Conservation (phyloP, 768 basidiomycete genomes). For the Leucocoprinus leucothites region DNA sequence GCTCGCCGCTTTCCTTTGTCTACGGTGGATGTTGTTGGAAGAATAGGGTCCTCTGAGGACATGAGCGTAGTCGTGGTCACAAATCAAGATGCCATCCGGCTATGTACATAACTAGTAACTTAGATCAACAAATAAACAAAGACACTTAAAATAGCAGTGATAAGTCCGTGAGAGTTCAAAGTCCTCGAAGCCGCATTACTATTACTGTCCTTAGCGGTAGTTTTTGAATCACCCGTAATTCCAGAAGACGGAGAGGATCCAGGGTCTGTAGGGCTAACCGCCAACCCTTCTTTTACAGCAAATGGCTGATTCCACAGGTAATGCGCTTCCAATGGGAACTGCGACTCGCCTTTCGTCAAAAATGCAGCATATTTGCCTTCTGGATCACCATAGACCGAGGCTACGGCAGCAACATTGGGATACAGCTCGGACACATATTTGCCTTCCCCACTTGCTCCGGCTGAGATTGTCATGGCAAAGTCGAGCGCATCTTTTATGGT, state of each 20-base stretch:
- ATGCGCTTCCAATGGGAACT: constrained; percentile 41
- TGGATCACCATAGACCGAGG: constrained; percentile 57
- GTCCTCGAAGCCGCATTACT: neutral
- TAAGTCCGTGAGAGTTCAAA: constrained; percentile 2
- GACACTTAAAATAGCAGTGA: neutral
- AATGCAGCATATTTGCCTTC: constrained; percentile 51
- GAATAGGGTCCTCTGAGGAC: constrained; percentile 3
- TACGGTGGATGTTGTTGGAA: neutral
- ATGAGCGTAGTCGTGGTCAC: constrained; percentile 1
- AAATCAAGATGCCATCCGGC: neutral
- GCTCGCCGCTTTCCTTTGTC: constrained; percentile 59
- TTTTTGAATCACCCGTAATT: neutral
- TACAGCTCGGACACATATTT: constrained; percentile 47
- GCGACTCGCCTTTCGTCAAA: constrained; percentile 33
- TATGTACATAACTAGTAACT: neutral
- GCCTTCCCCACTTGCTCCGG: constrained; percentile 28
- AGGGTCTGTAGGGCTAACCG: neutral
- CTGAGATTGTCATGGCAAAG: constrained; percentile 48
- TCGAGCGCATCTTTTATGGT: constrained; percentile 61
- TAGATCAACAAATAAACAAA: constrained; percentile 9
- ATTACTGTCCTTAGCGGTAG: neutral
- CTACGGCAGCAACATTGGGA: constrained; percentile 56
- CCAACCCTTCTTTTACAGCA: constrained; percentile 20
- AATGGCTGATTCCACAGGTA: constrained; percentile 59
- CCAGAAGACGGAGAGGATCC: neutral